phyloP scores from a whole-genome alignment of 805 yeast species.

The Candida tibetensis region DNA sequence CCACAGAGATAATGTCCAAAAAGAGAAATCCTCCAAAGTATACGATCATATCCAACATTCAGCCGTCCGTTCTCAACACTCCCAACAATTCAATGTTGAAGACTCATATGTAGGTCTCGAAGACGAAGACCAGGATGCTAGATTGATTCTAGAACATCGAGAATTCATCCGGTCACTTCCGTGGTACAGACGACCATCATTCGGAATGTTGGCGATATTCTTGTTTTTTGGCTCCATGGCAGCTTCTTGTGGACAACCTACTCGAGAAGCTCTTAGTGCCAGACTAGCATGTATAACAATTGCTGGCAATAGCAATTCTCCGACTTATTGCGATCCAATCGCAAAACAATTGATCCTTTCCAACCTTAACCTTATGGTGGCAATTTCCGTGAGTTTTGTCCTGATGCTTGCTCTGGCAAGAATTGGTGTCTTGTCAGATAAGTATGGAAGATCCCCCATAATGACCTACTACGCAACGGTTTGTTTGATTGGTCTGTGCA shows the following conservation, averaged over 20 bases:
- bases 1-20: not conserved
- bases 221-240: constrained; percentile 1
- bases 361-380: constrained; percentile 4
- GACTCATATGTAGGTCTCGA: not conserved
- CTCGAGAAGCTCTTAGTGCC: constrained; percentile 1
- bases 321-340: constrained; percentile 9
- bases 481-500: not conserved
- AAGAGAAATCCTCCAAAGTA: no score
- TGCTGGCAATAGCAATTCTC: not conserved
- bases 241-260: constrained; percentile 3
- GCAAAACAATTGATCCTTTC: constrained; percentile 8
- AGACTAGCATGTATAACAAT: not conserved
- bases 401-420: constrained; percentile 6
- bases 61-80: not conserved
- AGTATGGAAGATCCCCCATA: constrained; percentile 9
- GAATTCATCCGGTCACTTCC: not conserved
- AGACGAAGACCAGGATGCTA: not conserved
- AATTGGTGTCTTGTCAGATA: constrained; percentile 10
- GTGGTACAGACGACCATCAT: not conserved
- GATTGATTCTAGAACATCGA: not conserved
- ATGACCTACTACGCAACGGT: constrained; percentile 1
- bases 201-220: not conserved
- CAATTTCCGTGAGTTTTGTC: constrained; percentile 2
- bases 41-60: no score
- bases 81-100: not conserved